A percentile compares a stretch with the other conserved stretches of the same genome.
These are phyloP conservation scores for Podospora fimiseda DNA, from an alignment of 495 filamentous ascomycete genomes.

Conservation along the genomic window DNA sequence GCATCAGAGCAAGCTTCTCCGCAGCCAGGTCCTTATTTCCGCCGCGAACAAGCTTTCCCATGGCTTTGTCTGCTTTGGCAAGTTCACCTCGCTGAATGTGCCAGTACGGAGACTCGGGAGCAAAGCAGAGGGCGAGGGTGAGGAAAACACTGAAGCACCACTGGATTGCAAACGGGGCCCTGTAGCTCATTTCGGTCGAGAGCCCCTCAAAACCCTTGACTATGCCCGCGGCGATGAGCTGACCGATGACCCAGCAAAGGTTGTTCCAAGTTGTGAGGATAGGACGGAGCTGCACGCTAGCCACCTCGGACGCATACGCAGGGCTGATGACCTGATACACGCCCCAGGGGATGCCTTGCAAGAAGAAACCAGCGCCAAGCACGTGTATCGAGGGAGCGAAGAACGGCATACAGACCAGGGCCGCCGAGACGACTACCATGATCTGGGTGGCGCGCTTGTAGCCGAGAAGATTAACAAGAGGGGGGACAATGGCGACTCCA, in stretches of 20 bases:
- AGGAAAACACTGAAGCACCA: constrained; percentile 64
- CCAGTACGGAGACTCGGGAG: constrained; percentile 77
- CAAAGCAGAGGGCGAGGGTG: constrained; percentile 54
- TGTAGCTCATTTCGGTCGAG: constrained; percentile 52
- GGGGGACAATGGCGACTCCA: constrained; percentile 59
- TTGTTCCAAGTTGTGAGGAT: constrained; percentile 64
- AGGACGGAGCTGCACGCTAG: constrained; percentile 47
- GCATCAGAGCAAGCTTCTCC: constrained; percentile 63
- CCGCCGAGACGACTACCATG: constrained; percentile 39
- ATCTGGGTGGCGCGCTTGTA: constrained; percentile 48
- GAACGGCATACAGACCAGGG: constrained; percentile 52
- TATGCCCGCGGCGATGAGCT: constrained; percentile 56
- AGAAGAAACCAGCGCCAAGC: constrained; percentile 59
- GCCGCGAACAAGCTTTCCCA: constrained; percentile 49
- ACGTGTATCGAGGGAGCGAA: constrained; percentile 55
- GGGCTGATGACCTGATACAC: constrained; percentile 49
- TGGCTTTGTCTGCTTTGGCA: constrained; percentile 38
- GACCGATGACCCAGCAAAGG: constrained; percentile 63
- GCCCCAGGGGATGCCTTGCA: constrained; percentile 70
- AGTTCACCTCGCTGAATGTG: constrained; percentile 53
- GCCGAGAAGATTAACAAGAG: constrained; percentile 55
- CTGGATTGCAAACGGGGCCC: constrained; percentile 56
- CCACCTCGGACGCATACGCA: constrained; percentile 56
- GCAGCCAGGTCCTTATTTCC: constrained; percentile 47
- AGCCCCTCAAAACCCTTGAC: constrained; percentile 46